These are phyloP conservation scores for Moniliella sp. DNA, from an alignment of 1,284 basidiomycete species.

Conservation along the genomic window DNA sequence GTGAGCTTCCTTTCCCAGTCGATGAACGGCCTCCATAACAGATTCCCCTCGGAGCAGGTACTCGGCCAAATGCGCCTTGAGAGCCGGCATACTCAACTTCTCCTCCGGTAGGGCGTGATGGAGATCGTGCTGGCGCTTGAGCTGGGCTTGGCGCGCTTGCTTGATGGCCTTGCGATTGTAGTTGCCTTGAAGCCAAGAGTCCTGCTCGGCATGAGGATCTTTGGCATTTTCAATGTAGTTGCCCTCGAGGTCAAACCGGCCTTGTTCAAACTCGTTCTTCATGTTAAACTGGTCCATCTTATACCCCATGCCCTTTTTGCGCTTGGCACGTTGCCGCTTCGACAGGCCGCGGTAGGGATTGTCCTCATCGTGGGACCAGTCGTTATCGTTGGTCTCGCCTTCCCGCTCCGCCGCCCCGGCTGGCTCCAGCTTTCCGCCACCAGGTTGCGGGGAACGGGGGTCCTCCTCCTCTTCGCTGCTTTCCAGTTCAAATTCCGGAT, in stretches of 20 bases:
- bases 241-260: constrained; percentile 83
- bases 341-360: not conserved
- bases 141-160: constrained; percentile 44
- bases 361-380: constrained; percentile 5
- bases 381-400: constrained; percentile 15
- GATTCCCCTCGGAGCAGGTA: constrained; percentile 71
- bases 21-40: constrained; percentile 65
- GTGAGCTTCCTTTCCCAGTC: constrained; percentile 47
- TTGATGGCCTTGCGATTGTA: constrained; percentile 61
- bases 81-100: constrained; percentile 46
- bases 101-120: constrained; percentile 46
- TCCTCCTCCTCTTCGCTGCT: constrained; percentile 5
- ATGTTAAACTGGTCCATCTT: constrained; percentile 92
- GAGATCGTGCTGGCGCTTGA: constrained; percentile 38
- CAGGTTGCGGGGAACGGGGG: not conserved
- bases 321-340: not conserved
- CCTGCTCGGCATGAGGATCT: constrained; percentile 74
- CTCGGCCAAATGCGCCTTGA: constrained; percentile 35
- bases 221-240: constrained; percentile 54
- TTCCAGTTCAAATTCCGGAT: constrained; percentile 22
- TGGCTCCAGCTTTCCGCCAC: constrained; percentile 3
- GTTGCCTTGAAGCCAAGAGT: constrained; percentile 77
- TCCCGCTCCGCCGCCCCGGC: constrained; percentile 10
- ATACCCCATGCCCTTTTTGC: constrained; percentile 52
- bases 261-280: constrained; percentile 92